Conservation (phyloP, 345 rosid genomes). For the Mallotus nudiflorus region DNA sequence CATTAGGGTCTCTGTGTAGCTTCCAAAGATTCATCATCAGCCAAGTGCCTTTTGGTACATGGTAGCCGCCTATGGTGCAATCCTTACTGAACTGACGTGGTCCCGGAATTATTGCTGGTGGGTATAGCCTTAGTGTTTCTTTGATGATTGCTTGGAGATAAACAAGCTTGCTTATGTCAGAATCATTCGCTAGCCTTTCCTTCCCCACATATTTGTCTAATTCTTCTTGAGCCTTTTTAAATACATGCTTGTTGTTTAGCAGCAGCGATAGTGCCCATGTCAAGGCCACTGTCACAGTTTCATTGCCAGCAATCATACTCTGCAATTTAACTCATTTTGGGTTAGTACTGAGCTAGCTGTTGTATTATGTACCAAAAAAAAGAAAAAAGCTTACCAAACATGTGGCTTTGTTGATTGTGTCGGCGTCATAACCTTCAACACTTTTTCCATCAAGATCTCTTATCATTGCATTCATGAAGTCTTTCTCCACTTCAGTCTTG, state of each 20-base stretch:
- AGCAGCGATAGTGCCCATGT: constrained; percentile 9
- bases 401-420: constrained; percentile 19
- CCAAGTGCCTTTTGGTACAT: constrained; percentile 11
- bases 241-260: background rate
- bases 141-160: constrained; percentile 15
- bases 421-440: background rate
- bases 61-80: constrained; percentile 16
- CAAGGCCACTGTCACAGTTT: background rate
- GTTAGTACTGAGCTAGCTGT: too few species aligned
- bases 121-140: constrained; percentile 13
- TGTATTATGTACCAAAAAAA: background rate
- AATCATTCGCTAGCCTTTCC: constrained; percentile 12
- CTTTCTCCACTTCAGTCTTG: background rate
- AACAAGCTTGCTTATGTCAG: constrained; percentile 5
- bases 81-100: constrained; percentile 10
- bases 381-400: constrained; percentile 12
- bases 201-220: constrained; percentile 1
- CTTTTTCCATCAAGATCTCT: background rate
- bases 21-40: constrained; percentile 13
- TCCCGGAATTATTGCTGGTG: constrained; percentile 1
- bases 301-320: constrained; percentile 2
- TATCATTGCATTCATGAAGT: constrained; percentile 12
- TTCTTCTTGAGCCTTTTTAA: constrained; percentile 17
- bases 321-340: background rate
- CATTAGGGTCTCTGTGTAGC: constrained; percentile 20